These are phyloP conservation scores for Sordariomycetes sp. DNA, from an alignment of 2,329 filamentous ascomycete genomes.

Conservation along the genomic window DNA sequence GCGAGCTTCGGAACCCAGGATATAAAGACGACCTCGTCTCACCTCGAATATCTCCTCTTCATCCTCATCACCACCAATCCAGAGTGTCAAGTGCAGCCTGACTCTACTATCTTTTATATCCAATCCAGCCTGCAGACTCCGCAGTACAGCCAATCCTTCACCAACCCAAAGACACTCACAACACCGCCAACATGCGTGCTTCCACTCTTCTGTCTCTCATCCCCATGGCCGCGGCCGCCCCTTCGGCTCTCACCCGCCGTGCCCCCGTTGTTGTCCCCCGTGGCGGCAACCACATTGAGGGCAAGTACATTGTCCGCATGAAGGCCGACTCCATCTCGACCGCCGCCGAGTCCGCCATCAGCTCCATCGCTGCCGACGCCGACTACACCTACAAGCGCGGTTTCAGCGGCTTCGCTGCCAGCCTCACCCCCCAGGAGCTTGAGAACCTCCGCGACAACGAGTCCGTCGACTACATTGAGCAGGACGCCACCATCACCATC, in stretches of 20 bases:
- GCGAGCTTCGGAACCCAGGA: not conserved
- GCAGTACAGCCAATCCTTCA: not conserved
- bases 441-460: constrained; percentile 11
- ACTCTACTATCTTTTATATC: not conserved
- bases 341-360: constrained; percentile 8
- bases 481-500: constrained; percentile 21
- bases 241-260: constrained; percentile 5
- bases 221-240: constrained; percentile 19
- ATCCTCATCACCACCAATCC: not conserved
- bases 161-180: not conserved
- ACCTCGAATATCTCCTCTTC: not conserved
- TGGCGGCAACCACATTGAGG: constrained; percentile 8
- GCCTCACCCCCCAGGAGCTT: constrained; percentile 9
- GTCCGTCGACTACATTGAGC: constrained; percentile 24
- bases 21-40: not conserved
- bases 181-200: constrained; percentile 17
- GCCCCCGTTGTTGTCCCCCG: constrained; percentile 4
- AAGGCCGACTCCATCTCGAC: constrained; percentile 8
- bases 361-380: constrained; percentile 8
- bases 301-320: constrained; percentile 18
- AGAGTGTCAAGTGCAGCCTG: not conserved
- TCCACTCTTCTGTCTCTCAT: constrained; percentile 21
- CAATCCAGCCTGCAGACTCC: not conserved
- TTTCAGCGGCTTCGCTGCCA: constrained; percentile 13
- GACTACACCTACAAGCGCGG: constrained; percentile 12